Evolutionary conservation across 1,139 yeast genomes (phyloP).

Genomic region (Suhomyces bolitotheri): DNA sequence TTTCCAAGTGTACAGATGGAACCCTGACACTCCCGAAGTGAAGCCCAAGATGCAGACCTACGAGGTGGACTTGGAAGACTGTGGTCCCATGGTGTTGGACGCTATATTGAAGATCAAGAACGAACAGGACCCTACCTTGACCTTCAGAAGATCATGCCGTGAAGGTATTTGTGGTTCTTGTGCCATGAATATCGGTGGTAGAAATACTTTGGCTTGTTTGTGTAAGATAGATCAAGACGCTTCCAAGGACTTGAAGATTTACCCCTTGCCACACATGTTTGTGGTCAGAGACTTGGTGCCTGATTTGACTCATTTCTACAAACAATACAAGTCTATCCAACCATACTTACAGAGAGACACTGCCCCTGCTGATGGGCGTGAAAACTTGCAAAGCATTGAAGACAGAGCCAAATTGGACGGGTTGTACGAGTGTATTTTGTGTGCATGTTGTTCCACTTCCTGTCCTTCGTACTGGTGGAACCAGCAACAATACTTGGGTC

Average conservation of each 20-base stretch:
- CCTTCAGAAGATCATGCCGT: conserved; percentile 98
- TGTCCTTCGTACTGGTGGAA: conserved; percentile 99
- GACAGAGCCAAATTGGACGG: conserved; percentile 98
- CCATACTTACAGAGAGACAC: conserved; percentile 89
- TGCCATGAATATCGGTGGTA: conserved; percentile 99
- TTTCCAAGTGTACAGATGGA: conserved; percentile 96
- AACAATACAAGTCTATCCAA: conserved; percentile 97
- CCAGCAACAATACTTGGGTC: conserved; percentile 97
- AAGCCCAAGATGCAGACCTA: conserved; percentile 87
- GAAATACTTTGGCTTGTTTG: conserved; percentile 93
- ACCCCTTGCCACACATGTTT: conserved; percentile 98
- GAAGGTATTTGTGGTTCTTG: conserved; percentile 99
- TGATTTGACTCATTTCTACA: conserved; percentile 94
- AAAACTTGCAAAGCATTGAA: conserved; percentile 84
- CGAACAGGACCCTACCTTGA: conserved; percentile 93
- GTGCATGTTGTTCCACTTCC: conserved; percentile 98
- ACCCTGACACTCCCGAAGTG: conserved; percentile 93
- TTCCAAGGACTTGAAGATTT: conserved; percentile 76
- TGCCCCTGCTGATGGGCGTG: conserved; percentile 87
- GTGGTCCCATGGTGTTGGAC: conserved; percentile 98
- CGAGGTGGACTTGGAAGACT: conserved; percentile 79
- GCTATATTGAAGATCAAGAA: conserved; percentile 92
- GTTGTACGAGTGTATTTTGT: conserved; percentile 92
- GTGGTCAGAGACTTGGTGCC: conserved; percentile 97
- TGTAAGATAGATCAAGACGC: conserved; percentile 87